A percentile compares a stretch with the other conserved stretches of the same genome.
Evolutionary conservation across 371 early-diverging fungal genomes (phyloP).

Genomic region (Saksenaea vasiformis): DNA sequence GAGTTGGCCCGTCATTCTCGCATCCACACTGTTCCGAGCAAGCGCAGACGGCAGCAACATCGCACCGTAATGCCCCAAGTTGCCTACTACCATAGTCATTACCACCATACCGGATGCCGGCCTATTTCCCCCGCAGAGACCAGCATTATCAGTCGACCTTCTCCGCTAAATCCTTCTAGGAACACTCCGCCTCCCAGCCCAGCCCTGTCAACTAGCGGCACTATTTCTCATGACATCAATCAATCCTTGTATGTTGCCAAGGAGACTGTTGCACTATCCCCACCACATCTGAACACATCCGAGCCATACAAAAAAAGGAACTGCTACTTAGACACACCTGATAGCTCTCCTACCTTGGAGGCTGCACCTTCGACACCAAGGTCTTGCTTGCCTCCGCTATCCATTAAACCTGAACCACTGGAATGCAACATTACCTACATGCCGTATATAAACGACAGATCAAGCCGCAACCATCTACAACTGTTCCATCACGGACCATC

Average conservation of each 20-base stretch:
- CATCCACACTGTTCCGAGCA: constrained; percentile 50
- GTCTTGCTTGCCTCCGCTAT: constrained; percentile 6
- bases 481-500: neutral
- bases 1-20: constrained; percentile 77
- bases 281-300: neutral
- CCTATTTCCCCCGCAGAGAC: neutral
- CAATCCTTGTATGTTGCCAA: constrained; percentile 1
- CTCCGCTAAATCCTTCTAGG: constrained; percentile 5
- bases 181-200: constrained; percentile 14
- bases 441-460: neutral
- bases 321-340: constrained; percentile 4
- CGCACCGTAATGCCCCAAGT: neutral
- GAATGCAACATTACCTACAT: neutral
- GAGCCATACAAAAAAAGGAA: constrained; percentile 1
- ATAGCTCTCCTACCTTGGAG: constrained; percentile 3
- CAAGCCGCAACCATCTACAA: neutral
- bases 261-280: neutral
- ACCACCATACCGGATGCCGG: neutral
- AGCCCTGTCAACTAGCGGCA: constrained; percentile 13
- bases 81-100: constrained; percentile 6
- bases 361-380: constrained; percentile 3
- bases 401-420: constrained; percentile 2
- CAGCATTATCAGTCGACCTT: constrained; percentile 8
- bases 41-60: constrained; percentile 13
- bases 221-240: constrained; percentile 10